Evolutionary conservation across 2,329 filamentous ascomycete species (phyloP), one percentile per base, ranked within the genome.

Genomic region (Penicillium sp.): DNA sequence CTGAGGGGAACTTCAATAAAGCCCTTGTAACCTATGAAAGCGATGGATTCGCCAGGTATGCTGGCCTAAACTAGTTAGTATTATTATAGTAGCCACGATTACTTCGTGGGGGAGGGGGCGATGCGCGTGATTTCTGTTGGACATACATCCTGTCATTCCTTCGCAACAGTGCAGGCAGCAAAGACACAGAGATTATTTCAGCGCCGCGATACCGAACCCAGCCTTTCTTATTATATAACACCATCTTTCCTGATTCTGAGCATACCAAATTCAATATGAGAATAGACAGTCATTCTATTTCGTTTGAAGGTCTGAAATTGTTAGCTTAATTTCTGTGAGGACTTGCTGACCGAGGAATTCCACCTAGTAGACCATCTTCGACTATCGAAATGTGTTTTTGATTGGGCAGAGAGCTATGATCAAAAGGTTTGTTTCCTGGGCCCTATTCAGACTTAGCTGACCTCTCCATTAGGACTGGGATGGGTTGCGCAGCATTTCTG

Each of bases 381-480:
- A 6, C 33, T 37, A 37, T 37, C 33, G 33, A 37, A n/a, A n/a
- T n/a, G 6, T 37, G 39, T 29, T n/a, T 57, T 60, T 26, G 54
- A 60, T 35, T 60, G 54, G 58, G 58, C 58, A n/a, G 58, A 60
- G 33, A 60, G 58, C 37, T 52, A 49, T 27, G 58, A 60, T 35
- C 19, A 57, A 54, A 39, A 45, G 16, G 33, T 37, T 5, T 37
- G 33, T n/a, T 37, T 37, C 33, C 6, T n/a, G 6, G 33, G 33
- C 33, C 14, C 33, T 8, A 37, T n/a, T 5, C 6, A 37, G 14
- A n/a, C 33, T 5, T 37, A 16, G 14, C 33, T 37, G 7, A 37
- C 33, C 33, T n/a, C 16, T 8, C 16, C 16, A 37, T 6, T 16
- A 37, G 33, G 33, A 54, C 21, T 60, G 58, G 58, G 19, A 54